Evolutionary conservation across 306 rosid genomes (phyloP).

Genomic region (Pterocarpus santalinus): DNA sequence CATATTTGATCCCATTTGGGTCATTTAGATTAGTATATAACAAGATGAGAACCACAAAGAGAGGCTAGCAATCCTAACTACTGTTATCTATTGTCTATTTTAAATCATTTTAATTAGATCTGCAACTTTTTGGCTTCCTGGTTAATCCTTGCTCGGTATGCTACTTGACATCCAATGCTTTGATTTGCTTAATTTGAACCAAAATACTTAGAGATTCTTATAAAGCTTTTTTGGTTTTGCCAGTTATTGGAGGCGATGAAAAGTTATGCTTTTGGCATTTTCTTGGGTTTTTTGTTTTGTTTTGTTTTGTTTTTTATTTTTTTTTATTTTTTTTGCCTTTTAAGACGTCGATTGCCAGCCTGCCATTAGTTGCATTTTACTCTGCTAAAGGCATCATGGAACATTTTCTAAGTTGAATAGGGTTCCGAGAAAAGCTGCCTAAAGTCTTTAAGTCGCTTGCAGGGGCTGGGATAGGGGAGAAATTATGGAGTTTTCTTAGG

Average conservation of each 20-base stretch:
- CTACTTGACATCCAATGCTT: constrained; percentile 18
- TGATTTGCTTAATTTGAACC: neutral
- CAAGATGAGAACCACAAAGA: neutral
- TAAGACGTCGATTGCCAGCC: neutral
- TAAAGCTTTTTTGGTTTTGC: neutral
- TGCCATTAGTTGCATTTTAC: neutral
- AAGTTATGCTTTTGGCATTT: neutral
- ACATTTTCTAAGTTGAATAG: neutral
- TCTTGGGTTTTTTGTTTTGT: neutral
- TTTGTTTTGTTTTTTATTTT: too few species aligned
- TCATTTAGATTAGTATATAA: neutral
- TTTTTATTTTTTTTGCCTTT: neutral
- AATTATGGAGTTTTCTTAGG: neutral
- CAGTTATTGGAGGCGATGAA: neutral
- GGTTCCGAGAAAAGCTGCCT: neutral
- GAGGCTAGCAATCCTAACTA: neutral
- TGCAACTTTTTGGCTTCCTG: neutral
- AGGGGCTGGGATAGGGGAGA: neutral
- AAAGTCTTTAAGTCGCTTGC: neutral
- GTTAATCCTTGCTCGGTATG: neutral
- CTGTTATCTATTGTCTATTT: neutral
- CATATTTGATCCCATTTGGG: neutral
- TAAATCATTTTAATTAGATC: constrained; percentile 5
- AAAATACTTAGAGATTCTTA: too few species aligned
- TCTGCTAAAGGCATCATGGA: neutral